A percentile compares a stretch with the other conserved stretches of the same genome.
Evolutionary conservation across 2,329 filamentous ascomycete genomes (phyloP).

Genomic region (Gaeumannomyces sp.): DNA sequence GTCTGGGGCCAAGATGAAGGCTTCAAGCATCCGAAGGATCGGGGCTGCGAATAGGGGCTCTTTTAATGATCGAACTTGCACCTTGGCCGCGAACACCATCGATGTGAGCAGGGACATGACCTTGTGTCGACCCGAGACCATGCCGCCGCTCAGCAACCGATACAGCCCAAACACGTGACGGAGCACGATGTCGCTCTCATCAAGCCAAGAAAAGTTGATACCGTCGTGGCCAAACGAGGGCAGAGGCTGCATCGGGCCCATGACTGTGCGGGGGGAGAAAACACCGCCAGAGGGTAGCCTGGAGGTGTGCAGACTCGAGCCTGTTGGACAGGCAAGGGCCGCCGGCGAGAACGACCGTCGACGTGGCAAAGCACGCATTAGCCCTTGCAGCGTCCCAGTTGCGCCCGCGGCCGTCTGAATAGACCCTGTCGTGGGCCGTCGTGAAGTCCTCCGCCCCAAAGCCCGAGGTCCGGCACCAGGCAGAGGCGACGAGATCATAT

Average conservation of each 20-base stretch:
- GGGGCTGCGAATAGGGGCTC: not conserved
- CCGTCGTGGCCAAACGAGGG: not conserved
- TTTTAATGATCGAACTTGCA: not conserved
- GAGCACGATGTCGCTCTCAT: not conserved
- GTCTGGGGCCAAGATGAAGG: not conserved
- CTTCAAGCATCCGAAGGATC: not conserved
- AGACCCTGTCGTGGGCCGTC: not conserved
- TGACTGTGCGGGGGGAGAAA: not conserved
- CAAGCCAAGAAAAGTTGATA: not conserved
- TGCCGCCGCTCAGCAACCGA: not conserved
- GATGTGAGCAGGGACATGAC: constrained; percentile 2
- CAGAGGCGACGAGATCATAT: not conserved
- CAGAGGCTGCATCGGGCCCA: not conserved
- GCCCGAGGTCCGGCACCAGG: not conserved
- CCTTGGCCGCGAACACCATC: not conserved
- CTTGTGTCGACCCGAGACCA: not conserved
- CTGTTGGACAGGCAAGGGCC: not conserved
- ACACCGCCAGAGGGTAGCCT: not conserved
- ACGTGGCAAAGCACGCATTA: not conserved
- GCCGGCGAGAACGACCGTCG: not conserved
- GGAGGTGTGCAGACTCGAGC: not conserved
- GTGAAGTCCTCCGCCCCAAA: constrained; percentile 2
- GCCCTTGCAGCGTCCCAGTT: not conserved
- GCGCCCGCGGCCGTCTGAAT: not conserved
- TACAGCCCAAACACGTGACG: not conserved